These are phyloP conservation scores for Saksenaea vasiformis DNA, from an alignment of 371 early-diverging fungal genomes.

Conservation along the genomic window DNA sequence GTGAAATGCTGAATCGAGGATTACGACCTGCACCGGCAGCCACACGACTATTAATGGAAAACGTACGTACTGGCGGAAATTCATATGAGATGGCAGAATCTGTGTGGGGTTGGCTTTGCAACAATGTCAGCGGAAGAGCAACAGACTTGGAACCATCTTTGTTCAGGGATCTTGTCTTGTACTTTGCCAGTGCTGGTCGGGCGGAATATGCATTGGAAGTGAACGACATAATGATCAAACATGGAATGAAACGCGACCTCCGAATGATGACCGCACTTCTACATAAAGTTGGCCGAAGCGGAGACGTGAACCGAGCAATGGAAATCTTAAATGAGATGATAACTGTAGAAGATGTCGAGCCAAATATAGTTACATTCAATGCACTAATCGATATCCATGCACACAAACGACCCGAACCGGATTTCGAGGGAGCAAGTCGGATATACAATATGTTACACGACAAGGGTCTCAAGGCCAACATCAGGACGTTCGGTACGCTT, in stretches of 20 bases:
- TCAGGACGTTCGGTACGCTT: conserved; percentile 35
- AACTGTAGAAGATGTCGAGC: conserved; percentile 17
- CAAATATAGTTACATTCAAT: conserved; percentile 47
- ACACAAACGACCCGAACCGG: conserved; percentile 37
- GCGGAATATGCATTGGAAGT: conserved; percentile 42
- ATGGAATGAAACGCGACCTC: conserved; percentile 28
- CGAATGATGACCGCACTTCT: conserved; percentile 44
- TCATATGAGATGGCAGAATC: conserved; percentile 25
- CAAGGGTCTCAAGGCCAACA: conserved; percentile 29
- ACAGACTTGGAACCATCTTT: conserved; percentile 27
- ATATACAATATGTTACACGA: conserved; percentile 32
- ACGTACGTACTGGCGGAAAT: conserved; percentile 22
- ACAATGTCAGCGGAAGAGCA: conserved; percentile 19
- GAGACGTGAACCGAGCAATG: conserved; percentile 32
- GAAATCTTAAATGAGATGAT: conserved; percentile 40
- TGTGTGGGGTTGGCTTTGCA: conserved; percentile 43
- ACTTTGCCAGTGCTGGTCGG: conserved; percentile 41
- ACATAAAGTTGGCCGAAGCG: conserved; percentile 49
- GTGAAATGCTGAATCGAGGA: conserved; percentile 30
- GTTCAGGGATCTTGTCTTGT: conserved; percentile 35
- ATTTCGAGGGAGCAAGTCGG: conserved; percentile 29
- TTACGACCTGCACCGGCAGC: conserved; percentile 22
- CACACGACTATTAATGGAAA: conserved; percentile 25
- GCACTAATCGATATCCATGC: conserved; percentile 53
- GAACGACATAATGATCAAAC: conserved; percentile 41